Conservation (phyloP, 768 basidiomycete genomes). For the Rhizopogon roseolus region DNA sequence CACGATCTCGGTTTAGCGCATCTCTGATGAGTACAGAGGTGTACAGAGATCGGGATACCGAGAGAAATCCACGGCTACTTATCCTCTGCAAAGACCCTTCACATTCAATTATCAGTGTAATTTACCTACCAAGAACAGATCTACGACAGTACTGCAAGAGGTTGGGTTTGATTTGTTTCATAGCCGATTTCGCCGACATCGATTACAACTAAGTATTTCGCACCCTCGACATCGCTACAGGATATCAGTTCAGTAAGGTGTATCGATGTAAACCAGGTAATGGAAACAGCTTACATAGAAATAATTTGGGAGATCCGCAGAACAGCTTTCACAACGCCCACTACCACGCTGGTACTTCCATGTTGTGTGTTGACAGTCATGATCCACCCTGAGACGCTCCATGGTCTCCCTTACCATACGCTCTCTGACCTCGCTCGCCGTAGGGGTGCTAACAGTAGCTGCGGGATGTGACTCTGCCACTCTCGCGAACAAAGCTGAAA, state of each 20-base stretch:
- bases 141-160: too few relatives aligned
- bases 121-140: too few relatives aligned
- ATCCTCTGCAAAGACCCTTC: too few relatives aligned
- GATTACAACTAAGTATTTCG: constrained; percentile 29
- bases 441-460: not conserved
- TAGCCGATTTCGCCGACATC: constrained; percentile 33
- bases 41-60: too few relatives aligned
- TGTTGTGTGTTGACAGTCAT: constrained; percentile 41
- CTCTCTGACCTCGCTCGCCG: constrained; percentile 5
- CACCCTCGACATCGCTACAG: constrained; percentile 29
- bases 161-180: constrained; percentile 2
- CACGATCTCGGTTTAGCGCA: too few relatives aligned
- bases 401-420: constrained; percentile 25
- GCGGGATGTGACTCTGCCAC: not conserved
- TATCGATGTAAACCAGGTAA: not conserved
- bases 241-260: not conserved
- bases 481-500: not conserved
- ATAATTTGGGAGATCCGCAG: constrained; percentile 34
- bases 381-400: constrained; percentile 41
- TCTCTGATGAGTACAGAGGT: too few relatives aligned
- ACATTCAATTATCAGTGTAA: too few relatives aligned
- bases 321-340: constrained; percentile 44
- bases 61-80: too few relatives aligned
- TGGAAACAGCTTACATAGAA: constrained; percentile 39
- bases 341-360: constrained; percentile 43